These are phyloP conservation scores for Boletus rufocinnamomeus DNA, from an alignment of 768 basidiomycete species.

Conservation along the genomic window DNA sequence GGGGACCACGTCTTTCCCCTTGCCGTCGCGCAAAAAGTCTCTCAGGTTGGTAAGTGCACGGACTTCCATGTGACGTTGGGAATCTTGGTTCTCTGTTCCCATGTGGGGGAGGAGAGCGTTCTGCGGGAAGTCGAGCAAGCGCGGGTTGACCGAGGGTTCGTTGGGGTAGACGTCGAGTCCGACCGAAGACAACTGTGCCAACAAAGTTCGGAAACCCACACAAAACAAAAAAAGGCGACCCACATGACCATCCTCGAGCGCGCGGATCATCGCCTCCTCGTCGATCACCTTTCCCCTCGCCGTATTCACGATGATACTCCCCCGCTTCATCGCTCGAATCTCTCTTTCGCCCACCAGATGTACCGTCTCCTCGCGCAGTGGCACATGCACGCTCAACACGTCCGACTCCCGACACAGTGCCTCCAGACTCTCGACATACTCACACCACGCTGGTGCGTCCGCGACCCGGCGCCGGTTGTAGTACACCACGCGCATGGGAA, in stretches of 20 bases:
- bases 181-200: conserved; percentile 36
- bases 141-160: conserved; percentile 79
- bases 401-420: conserved; percentile 72
- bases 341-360: conserved; percentile 72
- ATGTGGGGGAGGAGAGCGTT: conserved; percentile 89
- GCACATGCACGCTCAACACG: conserved; percentile 85
- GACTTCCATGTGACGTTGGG: conserved; percentile 81
- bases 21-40: conserved; percentile 66
- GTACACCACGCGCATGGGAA: conserved; percentile 91
- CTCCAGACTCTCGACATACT: conserved; percentile 68
- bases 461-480: conserved; percentile 60
- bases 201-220: neutral
- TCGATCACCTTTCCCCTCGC: conserved; percentile 91
- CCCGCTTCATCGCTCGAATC: conserved; percentile 77
- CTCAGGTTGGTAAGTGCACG: conserved; percentile 77
- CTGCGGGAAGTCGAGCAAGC: conserved; percentile 77
- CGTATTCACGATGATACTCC: conserved; percentile 81
- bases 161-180: conserved; percentile 88
- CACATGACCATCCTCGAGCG: conserved; percentile 86
- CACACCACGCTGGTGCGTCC: conserved; percentile 69
- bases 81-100: conserved; percentile 85
- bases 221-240: conserved; percentile 33
- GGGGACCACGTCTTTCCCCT: conserved; percentile 65
- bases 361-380: conserved; percentile 72
- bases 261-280: conserved; percentile 82